A percentile compares a stretch with the other conserved stretches of the same genome.
Conservation (phyloP, 192 early-diverging fungal species). For the Coemansia sp. region DNA sequence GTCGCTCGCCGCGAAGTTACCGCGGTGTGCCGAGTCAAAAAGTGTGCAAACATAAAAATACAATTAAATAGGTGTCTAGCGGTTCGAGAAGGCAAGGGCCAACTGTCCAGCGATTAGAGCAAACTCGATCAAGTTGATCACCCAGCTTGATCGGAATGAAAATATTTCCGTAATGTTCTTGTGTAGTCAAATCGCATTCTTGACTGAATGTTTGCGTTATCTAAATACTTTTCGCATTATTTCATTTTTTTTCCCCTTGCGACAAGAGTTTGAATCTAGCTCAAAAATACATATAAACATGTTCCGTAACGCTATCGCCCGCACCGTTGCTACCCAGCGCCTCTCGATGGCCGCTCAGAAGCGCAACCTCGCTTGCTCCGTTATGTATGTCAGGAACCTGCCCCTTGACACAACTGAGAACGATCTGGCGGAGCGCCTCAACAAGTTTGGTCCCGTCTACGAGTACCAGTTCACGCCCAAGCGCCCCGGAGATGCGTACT, state of each 20-base stretch:
- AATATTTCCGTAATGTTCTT: constrained; percentile 6
- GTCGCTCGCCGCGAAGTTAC: not conserved
- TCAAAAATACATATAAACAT: constrained; percentile 13
- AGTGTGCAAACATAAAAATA: not conserved
- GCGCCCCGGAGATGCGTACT: not conserved
- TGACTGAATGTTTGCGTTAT: not conserved
- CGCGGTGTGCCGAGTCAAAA: constrained; percentile 3
- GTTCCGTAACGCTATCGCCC: constrained; percentile 35
- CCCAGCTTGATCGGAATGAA: not conserved
- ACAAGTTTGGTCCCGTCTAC: constrained; percentile 32
- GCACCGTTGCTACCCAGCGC: constrained; percentile 20
- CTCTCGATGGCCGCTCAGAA: constrained; percentile 16
- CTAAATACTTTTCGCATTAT: not conserved
- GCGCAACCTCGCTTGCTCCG: constrained; percentile 33
- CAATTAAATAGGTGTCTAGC: not conserved
- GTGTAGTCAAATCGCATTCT: not conserved
- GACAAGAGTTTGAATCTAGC: not conserved
- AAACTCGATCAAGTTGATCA: not conserved
- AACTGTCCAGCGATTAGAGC: not conserved
- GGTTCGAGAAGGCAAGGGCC: not conserved
- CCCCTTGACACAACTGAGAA: constrained; percentile 14
- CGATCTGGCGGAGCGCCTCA: constrained; percentile 14
- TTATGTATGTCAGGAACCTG: constrained; percentile 29
- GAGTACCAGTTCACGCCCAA: constrained; percentile 9
- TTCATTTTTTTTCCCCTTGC: not conserved